Percentiles rank a stretch among this genome's conserved stretches.
These are phyloP conservation scores for Amanita inopinata DNA, from an alignment of 768 basidiomycete genomes.

Conservation along the genomic window DNA sequence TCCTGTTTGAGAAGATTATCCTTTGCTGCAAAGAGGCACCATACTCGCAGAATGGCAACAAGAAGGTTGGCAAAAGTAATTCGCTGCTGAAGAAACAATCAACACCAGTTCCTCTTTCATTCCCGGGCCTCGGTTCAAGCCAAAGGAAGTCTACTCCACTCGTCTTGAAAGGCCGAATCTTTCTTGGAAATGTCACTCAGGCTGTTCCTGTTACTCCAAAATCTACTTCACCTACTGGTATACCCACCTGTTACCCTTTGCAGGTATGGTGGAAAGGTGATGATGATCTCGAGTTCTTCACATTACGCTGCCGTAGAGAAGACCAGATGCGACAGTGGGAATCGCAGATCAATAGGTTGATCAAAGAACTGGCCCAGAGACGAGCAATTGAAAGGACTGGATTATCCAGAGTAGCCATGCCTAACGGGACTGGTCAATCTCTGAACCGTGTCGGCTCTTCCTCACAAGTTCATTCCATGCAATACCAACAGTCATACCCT, in stretches of 20 bases:
- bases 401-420: slow-evolving; percentile 40
- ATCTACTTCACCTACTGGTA: slow-evolving; percentile 39
- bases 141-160: slow-evolving; percentile 75
- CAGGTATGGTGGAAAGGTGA: slow-evolving; percentile 95
- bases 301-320: slow-evolving; percentile 84
- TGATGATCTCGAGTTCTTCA: slow-evolving; percentile 88
- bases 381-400: slow-evolving; percentile 54
- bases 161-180: slow-evolving; percentile 91
- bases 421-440: slow-evolving; percentile 39
- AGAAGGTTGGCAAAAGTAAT: slow-evolving; percentile 74
- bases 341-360: slow-evolving; percentile 76
- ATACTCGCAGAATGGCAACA: slow-evolving; percentile 45
- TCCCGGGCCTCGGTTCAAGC: slow-evolving; percentile 25
- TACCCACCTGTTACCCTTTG: slow-evolving; percentile 61
- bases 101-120: slow-evolving; percentile 33
- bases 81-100: slow-evolving; percentile 83
- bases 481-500: slow-evolving; percentile 24
- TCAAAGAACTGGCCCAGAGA: slow-evolving; percentile 64
- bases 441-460: slow-evolving; percentile 22
- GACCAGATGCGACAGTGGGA: slow-evolving; percentile 95
- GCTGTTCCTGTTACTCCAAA: slow-evolving; percentile 55
- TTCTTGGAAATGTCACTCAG: slow-evolving; percentile 89
- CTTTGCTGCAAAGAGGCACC: slow-evolving; percentile 94
- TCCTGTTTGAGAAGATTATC: slow-evolving; percentile 98
- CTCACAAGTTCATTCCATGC: slow-evolving; percentile 19